Percentiles rank a stretch among this genome's conserved stretches.
Conservation (phyloP, 805 yeast genomes). For the Peterozyma toletana region DNA sequence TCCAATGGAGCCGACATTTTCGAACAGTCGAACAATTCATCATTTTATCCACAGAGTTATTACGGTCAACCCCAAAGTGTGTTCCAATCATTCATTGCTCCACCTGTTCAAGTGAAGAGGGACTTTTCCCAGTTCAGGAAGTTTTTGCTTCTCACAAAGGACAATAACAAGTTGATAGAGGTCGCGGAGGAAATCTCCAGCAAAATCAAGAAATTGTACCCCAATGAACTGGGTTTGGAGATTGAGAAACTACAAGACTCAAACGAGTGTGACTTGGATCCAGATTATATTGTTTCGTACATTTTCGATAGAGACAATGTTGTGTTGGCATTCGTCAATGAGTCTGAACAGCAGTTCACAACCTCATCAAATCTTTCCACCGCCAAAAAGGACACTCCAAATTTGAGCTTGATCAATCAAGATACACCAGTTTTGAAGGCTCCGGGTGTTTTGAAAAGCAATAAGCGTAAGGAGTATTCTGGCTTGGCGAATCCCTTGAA, state of each 20-base stretch:
- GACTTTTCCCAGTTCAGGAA: constrained; percentile 26
- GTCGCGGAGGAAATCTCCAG: constrained; percentile 47
- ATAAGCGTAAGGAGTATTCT: constrained; percentile 8
- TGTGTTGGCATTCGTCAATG: constrained; percentile 36
- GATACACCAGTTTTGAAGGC: constrained; percentile 7
- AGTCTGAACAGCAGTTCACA: constrained; percentile 22
- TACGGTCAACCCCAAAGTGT: constrained; percentile 6
- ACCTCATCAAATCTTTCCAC: background rate
- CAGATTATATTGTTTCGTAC: constrained; percentile 61
- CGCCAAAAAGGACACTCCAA: constrained; percentile 16
- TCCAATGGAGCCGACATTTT: constrained; percentile 4
- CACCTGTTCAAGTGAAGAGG: background rate
- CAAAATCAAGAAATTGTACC: constrained; percentile 59
- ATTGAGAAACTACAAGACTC: constrained; percentile 61
- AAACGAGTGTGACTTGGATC: constrained; percentile 70
- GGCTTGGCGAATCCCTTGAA: constrained; percentile 2
- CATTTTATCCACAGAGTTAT: constrained; percentile 1
- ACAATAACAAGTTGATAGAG: constrained; percentile 34
- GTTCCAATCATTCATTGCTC: background rate
- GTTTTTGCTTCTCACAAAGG: constrained; percentile 58
- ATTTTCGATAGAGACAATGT: constrained; percentile 48
- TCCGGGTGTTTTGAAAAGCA: background rate
- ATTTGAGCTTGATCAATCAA: constrained; percentile 5
- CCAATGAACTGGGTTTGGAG: constrained; percentile 42
- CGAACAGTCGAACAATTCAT: background rate